A percentile compares a stretch with the other conserved stretches of the same genome.
Evolutionary conservation across 2,329 filamentous ascomycete species (phyloP).

Genomic region (Aureobasidium sp.): DNA sequence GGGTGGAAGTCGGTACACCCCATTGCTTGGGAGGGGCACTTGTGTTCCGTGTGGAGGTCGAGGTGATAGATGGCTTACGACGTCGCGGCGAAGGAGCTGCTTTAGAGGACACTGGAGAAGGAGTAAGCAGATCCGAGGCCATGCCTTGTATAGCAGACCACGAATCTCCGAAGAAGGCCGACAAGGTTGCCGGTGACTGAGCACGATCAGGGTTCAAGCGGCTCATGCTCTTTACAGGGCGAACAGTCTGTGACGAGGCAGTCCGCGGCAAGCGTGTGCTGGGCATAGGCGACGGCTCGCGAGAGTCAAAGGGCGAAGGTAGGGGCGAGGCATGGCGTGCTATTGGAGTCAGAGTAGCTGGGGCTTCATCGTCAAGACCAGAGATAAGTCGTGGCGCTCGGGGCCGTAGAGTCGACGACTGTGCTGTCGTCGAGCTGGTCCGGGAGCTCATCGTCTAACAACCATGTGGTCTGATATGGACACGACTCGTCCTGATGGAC

Average conservation of each 20-base stretch:
- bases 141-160: conserved; percentile 45
- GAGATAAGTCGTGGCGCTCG: conserved; percentile 43
- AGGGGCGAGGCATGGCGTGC: conserved; percentile 29
- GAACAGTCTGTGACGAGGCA: conserved; percentile 16
- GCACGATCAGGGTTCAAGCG: background rate
- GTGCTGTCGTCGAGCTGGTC: conserved; percentile 32
- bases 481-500: conserved; percentile 14
- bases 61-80: conserved; percentile 21
- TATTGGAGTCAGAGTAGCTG: conserved; percentile 29
- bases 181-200: conserved; percentile 24
- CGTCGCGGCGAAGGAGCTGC: conserved; percentile 6
- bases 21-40: conserved; percentile 41
- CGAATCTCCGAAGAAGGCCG: conserved; percentile 42
- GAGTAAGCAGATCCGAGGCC: conserved; percentile 39
- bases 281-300: conserved; percentile 35
- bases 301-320: conserved; percentile 30
- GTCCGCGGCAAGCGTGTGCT: conserved; percentile 4
- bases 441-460: conserved; percentile 20
- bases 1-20: conserved; percentile 36
- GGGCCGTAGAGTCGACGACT: conserved; percentile 38
- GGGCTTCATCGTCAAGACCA: conserved; percentile 38
- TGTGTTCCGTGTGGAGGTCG: conserved; percentile 24
- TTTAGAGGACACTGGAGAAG: conserved; percentile 1
- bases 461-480: conserved; percentile 20
- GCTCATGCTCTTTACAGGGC: conserved; percentile 4